Evolutionary conservation across 2,329 filamentous ascomycete genomes (phyloP).

Genomic region (Thelonectria blattea): DNA sequence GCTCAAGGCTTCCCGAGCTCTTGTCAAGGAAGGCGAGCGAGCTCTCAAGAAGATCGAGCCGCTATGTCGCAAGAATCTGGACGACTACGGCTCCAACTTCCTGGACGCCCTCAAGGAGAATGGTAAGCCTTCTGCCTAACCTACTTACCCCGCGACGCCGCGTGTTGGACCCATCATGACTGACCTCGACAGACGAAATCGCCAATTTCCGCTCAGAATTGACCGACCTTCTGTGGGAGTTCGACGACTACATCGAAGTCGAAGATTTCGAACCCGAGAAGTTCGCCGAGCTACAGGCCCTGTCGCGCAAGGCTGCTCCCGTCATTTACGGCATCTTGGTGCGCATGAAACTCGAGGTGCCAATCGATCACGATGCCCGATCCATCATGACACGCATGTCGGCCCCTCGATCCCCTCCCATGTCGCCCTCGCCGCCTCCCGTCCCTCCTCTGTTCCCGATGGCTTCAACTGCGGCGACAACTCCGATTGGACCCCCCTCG

Average conservation of each 20-base stretch:
- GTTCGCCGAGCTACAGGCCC: slow-evolving; percentile 55
- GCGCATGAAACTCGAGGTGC: slow-evolving; percentile 58
- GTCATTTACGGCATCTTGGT: slow-evolving; percentile 58
- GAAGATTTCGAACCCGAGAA: slow-evolving; percentile 58
- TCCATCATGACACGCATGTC: slow-evolving; percentile 39
- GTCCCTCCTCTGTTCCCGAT: slow-evolving; percentile 34
- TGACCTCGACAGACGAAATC: slow-evolving; percentile 53
- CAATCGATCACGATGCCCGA: slow-evolving; percentile 34
- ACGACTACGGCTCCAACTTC: slow-evolving; percentile 58
- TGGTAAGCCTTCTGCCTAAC: slow-evolving; percentile 46
- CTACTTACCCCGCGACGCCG: slow-evolving; percentile 11
- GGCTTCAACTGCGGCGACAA: slow-evolving; percentile 16
- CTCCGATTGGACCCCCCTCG: background rate
- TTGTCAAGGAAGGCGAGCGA: slow-evolving; percentile 56
- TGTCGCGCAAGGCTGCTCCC: slow-evolving; percentile 56
- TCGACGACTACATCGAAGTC: slow-evolving; percentile 59
- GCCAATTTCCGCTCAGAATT: slow-evolving; percentile 54
- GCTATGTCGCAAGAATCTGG: slow-evolving; percentile 54
- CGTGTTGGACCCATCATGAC: background rate
- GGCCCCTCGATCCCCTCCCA: slow-evolving; percentile 38
- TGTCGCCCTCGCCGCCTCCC: slow-evolving; percentile 33
- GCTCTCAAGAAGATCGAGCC: slow-evolving; percentile 58
- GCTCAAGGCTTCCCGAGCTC: slow-evolving; percentile 55
- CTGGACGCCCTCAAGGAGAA: slow-evolving; percentile 59
- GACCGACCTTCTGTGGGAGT: slow-evolving; percentile 60